Conservation (phyloP, 1,139 yeast genomes). For the Saccharomyces hybrid region DNA sequence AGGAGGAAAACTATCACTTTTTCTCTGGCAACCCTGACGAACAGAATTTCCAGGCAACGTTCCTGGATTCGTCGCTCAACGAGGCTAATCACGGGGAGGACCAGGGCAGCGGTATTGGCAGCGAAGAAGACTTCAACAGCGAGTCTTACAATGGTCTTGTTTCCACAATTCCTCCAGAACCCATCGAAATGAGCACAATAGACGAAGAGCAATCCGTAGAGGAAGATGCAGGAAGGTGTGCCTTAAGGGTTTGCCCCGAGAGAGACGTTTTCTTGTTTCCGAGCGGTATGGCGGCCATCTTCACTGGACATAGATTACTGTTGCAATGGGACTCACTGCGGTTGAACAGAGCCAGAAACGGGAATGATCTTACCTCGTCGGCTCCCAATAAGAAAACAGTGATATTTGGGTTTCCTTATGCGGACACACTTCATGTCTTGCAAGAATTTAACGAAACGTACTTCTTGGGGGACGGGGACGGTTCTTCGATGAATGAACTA, state of each 20-base stretch:
- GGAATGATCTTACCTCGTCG: constrained; percentile 13
- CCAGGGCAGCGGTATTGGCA: not conserved
- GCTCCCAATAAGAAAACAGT: constrained; percentile 55
- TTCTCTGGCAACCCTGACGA: not conserved
- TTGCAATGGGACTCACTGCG: constrained; percentile 36
- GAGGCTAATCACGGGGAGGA: not conserved
- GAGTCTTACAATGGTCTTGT: not conserved
- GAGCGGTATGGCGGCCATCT: constrained; percentile 89
- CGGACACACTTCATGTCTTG: constrained; percentile 80
- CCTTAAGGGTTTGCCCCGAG: constrained; percentile 16
- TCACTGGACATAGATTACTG: constrained; percentile 67
- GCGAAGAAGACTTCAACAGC: too few relatives aligned
- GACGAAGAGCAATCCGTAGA: constrained; percentile 12
- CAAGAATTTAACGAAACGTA: constrained; percentile 84
- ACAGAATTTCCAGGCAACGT: not conserved
- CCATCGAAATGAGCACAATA: constrained; percentile 7
- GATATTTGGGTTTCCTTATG: constrained; percentile 93
- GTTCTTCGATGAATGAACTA: constrained; percentile 56
- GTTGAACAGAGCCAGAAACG: constrained; percentile 23
- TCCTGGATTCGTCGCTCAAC: not conserved
- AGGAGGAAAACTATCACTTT: constrained; percentile 31
- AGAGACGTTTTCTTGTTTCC: constrained; percentile 75
- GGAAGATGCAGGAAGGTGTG: not conserved
- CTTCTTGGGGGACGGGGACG: constrained; percentile 81
- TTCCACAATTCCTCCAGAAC: not conserved